Base-by-base conservation (phyloP, 192 early-diverging fungal species). In the Entomortierella parvispora region DNA sequence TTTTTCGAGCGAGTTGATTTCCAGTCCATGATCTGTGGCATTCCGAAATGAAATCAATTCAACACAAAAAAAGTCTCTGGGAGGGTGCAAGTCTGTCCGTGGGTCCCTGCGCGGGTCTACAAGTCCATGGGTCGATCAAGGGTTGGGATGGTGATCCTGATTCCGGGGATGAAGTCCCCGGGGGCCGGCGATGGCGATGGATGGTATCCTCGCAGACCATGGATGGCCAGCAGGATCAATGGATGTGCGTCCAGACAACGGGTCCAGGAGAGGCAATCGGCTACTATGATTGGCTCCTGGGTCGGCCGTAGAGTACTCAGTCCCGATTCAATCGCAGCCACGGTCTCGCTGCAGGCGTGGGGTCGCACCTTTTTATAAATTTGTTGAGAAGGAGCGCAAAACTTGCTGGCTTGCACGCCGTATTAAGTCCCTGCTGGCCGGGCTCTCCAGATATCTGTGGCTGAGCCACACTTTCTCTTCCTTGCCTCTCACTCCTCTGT, bases 291-390 rank as follows among this genome's bases (percentile, higher is more conserved):
- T 72, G 70, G 70, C 70, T 28, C 29, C 18, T 32, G 14, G 4
- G 22, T 50, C 34, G 9, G 46, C n/a, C 20, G 22, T 58, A 23
- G 43, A 22, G 65, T 62, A 62, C 44, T 69, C 68, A 62, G 23
- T 45, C n/a, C 17, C 20, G 11, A 31, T 50, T 28, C 18, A 44
- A 52, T 25, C 50, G 44, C 18, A 31, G 25, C 42, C 3, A 32
- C 5, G n/a, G 43, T 59, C 48, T 47, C 42, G 42, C 53, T 52
- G 5, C 5, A 12, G 37, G 12, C 37, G 37, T 40, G 37, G 12
- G 37, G 37, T 12, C 69, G 69, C 69, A 71, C 69, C 69, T 71
- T 44, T 71, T 44, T 62, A 58, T 44, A 71, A 61, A 71, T 40
- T 40, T 5, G 37, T 40, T 40, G 37, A 40, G 37, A 40, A 40